These are phyloP conservation scores for Aspergillus versicolor DNA, from an alignment of 2,329 filamentous ascomycete genomes.

Conservation along the genomic window DNA sequence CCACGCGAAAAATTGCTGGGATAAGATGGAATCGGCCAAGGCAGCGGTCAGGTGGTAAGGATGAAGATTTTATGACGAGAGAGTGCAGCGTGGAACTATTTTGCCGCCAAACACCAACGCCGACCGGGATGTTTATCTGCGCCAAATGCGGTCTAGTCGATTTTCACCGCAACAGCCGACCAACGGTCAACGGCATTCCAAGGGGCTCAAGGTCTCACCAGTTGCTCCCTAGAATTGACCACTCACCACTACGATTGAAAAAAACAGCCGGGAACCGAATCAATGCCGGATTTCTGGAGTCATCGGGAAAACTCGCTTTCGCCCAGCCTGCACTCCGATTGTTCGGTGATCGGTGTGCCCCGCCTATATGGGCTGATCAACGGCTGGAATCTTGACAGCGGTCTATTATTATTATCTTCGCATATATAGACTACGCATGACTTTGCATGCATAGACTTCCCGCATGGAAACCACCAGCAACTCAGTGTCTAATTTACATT, in stretches of 20 bases:
- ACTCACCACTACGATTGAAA: background rate
- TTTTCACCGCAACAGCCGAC: constrained; percentile 8
- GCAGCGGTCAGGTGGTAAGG: constrained; percentile 2
- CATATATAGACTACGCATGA: background rate
- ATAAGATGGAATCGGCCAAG: background rate
- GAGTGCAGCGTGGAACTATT: constrained; percentile 10
- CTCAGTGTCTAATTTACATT: background rate
- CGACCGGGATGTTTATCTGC: constrained; percentile 18
- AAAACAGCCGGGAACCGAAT: background rate
- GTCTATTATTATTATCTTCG: background rate
- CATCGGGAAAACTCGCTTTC: background rate
- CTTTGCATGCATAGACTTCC: background rate
- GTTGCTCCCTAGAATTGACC: background rate
- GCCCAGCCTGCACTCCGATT: background rate
- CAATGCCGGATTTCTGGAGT: background rate
- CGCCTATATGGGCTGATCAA: constrained; percentile 10
- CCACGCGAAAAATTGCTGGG: background rate
- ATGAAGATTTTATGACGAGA: constrained; percentile 6
- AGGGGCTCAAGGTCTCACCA: background rate
- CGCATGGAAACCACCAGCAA: background rate
- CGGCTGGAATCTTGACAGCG: background rate
- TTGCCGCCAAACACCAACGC: constrained; percentile 12
- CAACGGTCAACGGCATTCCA: constrained; percentile 4
- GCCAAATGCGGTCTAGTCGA: constrained; percentile 28
- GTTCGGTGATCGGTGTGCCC: background rate